A percentile compares a stretch with the other conserved stretches of the same genome.
phyloP scores from a whole-genome alignment of 305 asterid species.

The Salvia sclarea region DNA sequence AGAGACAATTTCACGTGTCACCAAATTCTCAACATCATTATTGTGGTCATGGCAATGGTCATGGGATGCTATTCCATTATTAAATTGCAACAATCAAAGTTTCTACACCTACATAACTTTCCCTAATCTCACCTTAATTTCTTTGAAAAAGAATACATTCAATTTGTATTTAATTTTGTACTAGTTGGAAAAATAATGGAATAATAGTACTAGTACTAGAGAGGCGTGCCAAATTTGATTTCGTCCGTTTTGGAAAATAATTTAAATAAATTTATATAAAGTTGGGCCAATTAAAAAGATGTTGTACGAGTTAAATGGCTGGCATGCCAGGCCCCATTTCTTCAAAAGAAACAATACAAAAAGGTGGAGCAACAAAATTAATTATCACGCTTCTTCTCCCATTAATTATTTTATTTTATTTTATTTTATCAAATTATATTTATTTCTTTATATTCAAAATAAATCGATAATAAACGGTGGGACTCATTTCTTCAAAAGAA shows the following conservation, averaged over 20 bases:
- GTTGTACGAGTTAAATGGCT: constrained; percentile 19
- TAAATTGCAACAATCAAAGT: background rate
- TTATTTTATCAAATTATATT: too few species aligned
- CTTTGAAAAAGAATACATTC: too few species aligned
- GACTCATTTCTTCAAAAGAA: background rate
- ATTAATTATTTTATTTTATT: too few species aligned
- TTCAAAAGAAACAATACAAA: background rate
- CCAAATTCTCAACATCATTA: background rate
- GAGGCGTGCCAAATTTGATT: constrained; percentile 10
- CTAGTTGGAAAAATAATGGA: too few species aligned
- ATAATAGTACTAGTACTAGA: constrained; percentile 5
- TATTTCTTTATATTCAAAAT: too few species aligned
- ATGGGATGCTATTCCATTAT: background rate
- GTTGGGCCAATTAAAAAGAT: background rate
- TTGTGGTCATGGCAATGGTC: background rate
- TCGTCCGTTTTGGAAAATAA: background rate
- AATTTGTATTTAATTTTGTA: too few species aligned
- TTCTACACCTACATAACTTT: background rate
- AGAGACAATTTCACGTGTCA: background rate
- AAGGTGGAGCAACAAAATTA: constrained; percentile 19
- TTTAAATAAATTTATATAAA: too few species aligned
- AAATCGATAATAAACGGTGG: too few species aligned
- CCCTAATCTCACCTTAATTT: too few species aligned
- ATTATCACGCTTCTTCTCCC: background rate
- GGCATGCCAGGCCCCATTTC: constrained; percentile 19